Conservation (phyloP, 1,284 basidiomycete genomes). For the Exobasidium rhododendri region DNA sequence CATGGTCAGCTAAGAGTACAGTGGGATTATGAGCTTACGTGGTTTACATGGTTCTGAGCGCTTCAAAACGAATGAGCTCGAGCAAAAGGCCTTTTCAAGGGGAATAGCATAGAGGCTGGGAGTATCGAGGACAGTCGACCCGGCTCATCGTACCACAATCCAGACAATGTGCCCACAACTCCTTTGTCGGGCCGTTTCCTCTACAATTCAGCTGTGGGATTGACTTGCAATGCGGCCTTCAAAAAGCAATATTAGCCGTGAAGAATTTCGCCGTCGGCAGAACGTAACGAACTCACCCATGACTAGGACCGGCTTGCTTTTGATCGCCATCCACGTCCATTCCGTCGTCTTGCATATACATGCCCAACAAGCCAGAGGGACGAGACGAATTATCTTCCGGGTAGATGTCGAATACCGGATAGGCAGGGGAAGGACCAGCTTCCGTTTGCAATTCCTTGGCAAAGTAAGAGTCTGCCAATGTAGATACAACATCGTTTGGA, state of each 20-base stretch:
- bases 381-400: neutral
- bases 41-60: too few relatives aligned
- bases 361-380: slow-evolving; percentile 8
- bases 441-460: slow-evolving; percentile 2
- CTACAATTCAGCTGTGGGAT: slow-evolving; percentile 7
- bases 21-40: too few relatives aligned
- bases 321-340: slow-evolving; percentile 3
- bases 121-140: neutral
- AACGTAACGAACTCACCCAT: slow-evolving; percentile 2
- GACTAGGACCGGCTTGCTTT: neutral
- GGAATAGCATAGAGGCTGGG: neutral
- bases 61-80: too few relatives aligned
- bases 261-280: too few relatives aligned
- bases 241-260: neutral
- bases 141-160: slow-evolving; percentile 4
- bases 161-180: slow-evolving; percentile 6
- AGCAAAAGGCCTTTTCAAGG: too few relatives aligned
- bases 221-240: slow-evolving; percentile 6
- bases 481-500: neutral
- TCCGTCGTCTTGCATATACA: slow-evolving; percentile 4
- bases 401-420: slow-evolving; percentile 8
- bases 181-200: neutral
- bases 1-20: too few relatives aligned
- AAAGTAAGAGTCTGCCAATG: slow-evolving; percentile 10
- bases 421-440: neutral